Conservation (phyloP, 208 protist genomes). For the Trypanosoma brucei region DNA sequence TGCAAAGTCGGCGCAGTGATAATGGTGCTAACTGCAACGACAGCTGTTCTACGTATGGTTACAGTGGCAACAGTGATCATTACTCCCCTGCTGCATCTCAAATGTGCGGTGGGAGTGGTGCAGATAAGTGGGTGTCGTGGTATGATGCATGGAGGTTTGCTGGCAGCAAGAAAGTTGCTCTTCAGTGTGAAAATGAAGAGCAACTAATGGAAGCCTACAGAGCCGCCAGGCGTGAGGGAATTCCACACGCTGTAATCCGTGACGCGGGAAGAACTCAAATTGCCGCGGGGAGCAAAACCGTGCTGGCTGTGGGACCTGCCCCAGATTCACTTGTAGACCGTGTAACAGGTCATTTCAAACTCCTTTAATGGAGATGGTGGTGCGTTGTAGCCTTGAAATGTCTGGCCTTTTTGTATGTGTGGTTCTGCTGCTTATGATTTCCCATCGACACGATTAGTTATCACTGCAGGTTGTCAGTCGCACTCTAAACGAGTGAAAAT, state of each 20-base stretch:
- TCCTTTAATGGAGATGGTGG: slow-evolving; percentile 56
- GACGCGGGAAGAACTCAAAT: slow-evolving; percentile 94
- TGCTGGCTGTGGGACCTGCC: slow-evolving; percentile 84
- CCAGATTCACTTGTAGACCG: slow-evolving; percentile 74
- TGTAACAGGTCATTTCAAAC: slow-evolving; percentile 86
- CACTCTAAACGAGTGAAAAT: too few relatives aligned
- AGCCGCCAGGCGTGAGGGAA: slow-evolving; percentile 31
- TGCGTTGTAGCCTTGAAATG: neutral
- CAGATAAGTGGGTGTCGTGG: slow-evolving; percentile 44
- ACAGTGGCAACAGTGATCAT: slow-evolving; percentile 17
- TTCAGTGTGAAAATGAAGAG: slow-evolving; percentile 75
- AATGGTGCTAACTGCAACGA: slow-evolving; percentile 26
- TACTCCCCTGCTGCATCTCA: neutral
- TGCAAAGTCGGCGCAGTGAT: slow-evolving; percentile 24
- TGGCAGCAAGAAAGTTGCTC: slow-evolving; percentile 75
- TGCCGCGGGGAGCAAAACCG: slow-evolving; percentile 84
- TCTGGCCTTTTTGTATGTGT: neutral
- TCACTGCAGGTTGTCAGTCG: too few relatives aligned
- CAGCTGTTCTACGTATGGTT: slow-evolving; percentile 11
- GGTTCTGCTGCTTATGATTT: too few relatives aligned
- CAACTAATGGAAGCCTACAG: slow-evolving; percentile 45
- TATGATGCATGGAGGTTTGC: slow-evolving; percentile 60
- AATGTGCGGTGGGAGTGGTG: neutral
- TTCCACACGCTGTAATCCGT: slow-evolving; percentile 76
- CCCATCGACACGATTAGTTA: too few relatives aligned